phyloP scores from a whole-genome alignment of 2,329 filamentous ascomycete species.

The Hymenoscyphus albidus region DNA sequence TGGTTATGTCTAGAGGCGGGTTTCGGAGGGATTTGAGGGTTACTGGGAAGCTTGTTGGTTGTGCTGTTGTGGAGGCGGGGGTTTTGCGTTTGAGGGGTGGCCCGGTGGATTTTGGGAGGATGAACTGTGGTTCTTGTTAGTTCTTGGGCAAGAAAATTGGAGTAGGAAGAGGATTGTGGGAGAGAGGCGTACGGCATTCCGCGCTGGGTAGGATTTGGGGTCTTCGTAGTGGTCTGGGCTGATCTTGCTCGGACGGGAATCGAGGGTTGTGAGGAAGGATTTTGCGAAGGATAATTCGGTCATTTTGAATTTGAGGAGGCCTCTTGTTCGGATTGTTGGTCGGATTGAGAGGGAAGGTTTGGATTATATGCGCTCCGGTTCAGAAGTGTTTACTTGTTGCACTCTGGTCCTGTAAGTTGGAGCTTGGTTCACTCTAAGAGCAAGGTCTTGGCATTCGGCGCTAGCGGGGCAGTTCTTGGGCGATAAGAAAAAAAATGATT shows the following conservation, averaged over 20 bases:
- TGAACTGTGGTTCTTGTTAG: conserved; percentile 50
- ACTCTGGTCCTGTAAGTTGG: not conserved
- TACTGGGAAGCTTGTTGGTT: conserved; percentile 53
- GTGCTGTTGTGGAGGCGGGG: conserved; percentile 46
- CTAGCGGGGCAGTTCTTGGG: conserved; percentile 23
- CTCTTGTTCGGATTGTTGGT: not conserved
- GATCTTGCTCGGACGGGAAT: conserved; percentile 75
- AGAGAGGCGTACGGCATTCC: conserved; percentile 62
- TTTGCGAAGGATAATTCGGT: conserved; percentile 83
- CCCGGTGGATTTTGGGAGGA: conserved; percentile 59
- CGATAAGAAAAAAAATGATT: conserved; percentile 12
- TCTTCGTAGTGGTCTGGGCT: conserved; percentile 90
- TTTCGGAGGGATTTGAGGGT: conserved; percentile 74
- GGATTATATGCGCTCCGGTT: not conserved
- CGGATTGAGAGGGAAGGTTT: too few relatives aligned
- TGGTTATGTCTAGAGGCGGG: conserved; percentile 62
- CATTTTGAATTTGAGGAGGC: conserved; percentile 46
- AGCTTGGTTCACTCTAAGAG: not conserved
- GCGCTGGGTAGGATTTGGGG: conserved; percentile 69
- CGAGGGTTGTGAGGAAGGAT: conserved; percentile 74
- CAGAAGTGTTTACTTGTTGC: not conserved
- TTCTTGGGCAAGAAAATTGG: not conserved
- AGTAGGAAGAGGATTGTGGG: conserved; percentile 1
- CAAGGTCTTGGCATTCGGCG: conserved; percentile 1
- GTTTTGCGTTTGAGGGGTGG: conserved; percentile 44